Percentiles rank a stretch among this genome's conserved stretches.
phyloP scores from a whole-genome alignment of 257 asterid species.

The Solanum dulcamara region DNA sequence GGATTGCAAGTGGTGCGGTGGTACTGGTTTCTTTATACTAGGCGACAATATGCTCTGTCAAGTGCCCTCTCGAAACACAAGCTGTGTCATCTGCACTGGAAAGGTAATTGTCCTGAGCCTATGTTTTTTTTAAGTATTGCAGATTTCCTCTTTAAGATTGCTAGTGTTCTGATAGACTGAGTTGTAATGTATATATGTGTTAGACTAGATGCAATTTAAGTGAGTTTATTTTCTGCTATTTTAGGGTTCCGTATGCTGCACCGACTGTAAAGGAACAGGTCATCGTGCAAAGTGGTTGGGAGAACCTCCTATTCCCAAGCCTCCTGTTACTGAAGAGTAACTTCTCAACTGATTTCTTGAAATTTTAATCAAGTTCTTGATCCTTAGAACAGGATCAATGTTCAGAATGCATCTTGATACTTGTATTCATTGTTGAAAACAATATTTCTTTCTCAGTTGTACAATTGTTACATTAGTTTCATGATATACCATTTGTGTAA shows the following conservation, averaged over 20 bases:
- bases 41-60: slow-evolving; percentile 95
- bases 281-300: slow-evolving; percentile 90
- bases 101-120: slow-evolving; percentile 33
- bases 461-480: neutral
- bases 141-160: neutral
- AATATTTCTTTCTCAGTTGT: neutral
- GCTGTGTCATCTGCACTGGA: slow-evolving; percentile 74
- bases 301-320: slow-evolving; percentile 49
- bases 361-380: neutral
- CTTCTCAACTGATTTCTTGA: neutral
- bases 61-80: slow-evolving; percentile 79
- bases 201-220: neutral
- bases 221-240: neutral
- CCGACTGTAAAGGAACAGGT: slow-evolving; percentile 89
- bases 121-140: neutral
- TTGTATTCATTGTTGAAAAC: neutral
- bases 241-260: slow-evolving; percentile 71
- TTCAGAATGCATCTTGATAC: neutral
- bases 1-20: slow-evolving; percentile 92
- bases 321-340: slow-evolving; percentile 41
- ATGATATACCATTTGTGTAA: neutral
- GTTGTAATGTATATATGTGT: neutral
- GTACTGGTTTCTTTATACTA: slow-evolving; percentile 89
- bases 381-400: neutral
- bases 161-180: neutral